A percentile compares a stretch with the other conserved stretches of the same genome.
phyloP scores from a whole-genome alignment of 257 asterid genomes.

The Solanum chilense region DNA sequence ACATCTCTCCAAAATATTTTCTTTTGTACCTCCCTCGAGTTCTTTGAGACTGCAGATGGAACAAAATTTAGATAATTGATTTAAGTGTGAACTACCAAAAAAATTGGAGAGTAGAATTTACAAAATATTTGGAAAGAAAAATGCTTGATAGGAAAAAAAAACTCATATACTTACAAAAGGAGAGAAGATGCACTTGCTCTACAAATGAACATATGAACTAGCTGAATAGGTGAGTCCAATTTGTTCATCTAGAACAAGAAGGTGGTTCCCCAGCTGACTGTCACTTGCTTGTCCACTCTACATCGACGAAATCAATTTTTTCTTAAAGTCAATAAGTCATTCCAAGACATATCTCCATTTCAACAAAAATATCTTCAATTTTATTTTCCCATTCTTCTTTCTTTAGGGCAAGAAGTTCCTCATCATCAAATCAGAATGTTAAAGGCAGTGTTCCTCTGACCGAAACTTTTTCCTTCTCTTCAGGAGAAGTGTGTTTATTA shows the following conservation, averaged over 20 bases:
- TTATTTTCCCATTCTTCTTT: slow-evolving; percentile 36
- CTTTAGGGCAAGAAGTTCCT: slow-evolving; percentile 13
- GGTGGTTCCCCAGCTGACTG: slow-evolving; percentile 35
- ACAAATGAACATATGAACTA: slow-evolving; percentile 27
- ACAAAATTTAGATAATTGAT: not conserved
- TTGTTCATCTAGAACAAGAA: slow-evolving; percentile 37
- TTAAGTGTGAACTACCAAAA: not conserved
- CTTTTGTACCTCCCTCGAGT: not conserved
- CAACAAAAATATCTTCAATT: slow-evolving; percentile 30
- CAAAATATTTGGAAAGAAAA: not conserved
- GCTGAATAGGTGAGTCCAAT: slow-evolving; percentile 42
- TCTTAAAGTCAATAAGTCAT: slow-evolving; percentile 1
- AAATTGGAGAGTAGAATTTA: not conserved
- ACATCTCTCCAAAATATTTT: not conserved
- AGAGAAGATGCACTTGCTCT: slow-evolving; percentile 49
- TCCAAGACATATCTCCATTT: slow-evolving; percentile 27
- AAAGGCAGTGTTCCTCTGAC: slow-evolving; percentile 14
- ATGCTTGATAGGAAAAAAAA: not conserved
- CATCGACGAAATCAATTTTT: not conserved
- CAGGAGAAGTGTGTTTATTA: not conserved
- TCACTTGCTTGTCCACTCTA: not conserved
- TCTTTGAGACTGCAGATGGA: slow-evolving; percentile 17
- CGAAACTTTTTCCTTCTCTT: not conserved
- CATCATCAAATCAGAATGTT: slow-evolving; percentile 45
- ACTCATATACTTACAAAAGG: slow-evolving; percentile 30